Conservation (phyloP, 306 rosid species). For the Lotus japonicus region DNA sequence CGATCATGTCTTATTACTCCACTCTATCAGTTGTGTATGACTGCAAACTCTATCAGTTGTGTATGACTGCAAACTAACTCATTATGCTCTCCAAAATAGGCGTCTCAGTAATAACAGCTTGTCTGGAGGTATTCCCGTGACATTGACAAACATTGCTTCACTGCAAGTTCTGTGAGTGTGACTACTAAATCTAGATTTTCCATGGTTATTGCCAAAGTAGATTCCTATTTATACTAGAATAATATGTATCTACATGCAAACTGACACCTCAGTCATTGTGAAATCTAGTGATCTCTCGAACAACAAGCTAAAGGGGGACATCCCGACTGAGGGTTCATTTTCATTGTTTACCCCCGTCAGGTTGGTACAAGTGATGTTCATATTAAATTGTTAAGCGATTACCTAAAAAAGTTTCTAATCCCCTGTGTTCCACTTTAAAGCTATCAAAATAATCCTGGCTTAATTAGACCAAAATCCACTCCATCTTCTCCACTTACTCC, state of each 20-base stretch:
- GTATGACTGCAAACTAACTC: slow-evolving; percentile 24
- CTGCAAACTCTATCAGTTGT: slow-evolving; percentile 17
- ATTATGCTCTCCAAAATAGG: slow-evolving; percentile 44
- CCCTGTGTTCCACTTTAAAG: slow-evolving; percentile 36
- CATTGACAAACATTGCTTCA: slow-evolving; percentile 44
- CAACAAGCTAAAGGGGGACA: slow-evolving; percentile 52
- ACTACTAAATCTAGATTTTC: slow-evolving; percentile 1
- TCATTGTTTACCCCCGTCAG: slow-evolving; percentile 84
- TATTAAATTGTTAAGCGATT: slow-evolving; percentile 12
- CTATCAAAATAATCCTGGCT: slow-evolving; percentile 38
- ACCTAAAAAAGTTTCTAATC: slow-evolving; percentile 17
- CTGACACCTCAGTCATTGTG: slow-evolving; percentile 21
- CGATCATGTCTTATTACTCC: background rate
- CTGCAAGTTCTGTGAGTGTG: slow-evolving; percentile 94
- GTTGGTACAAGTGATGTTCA: slow-evolving; percentile 29
- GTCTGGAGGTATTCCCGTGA: slow-evolving; percentile 51
- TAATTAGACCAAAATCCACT: slow-evolving; percentile 1
- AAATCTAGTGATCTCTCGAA: slow-evolving; percentile 81
- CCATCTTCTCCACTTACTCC: slow-evolving; percentile 50
- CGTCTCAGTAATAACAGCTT: slow-evolving; percentile 94
- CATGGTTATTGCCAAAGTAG: background rate
- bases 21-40: slow-evolving; percentile 9
- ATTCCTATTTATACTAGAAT: slow-evolving; percentile 1
- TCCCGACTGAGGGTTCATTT: slow-evolving; percentile 84
- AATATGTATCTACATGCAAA: slow-evolving; percentile 9